These are phyloP conservation scores for Penicillium taxi DNA, from an alignment of 495 filamentous ascomycete species.

Conservation along the genomic window DNA sequence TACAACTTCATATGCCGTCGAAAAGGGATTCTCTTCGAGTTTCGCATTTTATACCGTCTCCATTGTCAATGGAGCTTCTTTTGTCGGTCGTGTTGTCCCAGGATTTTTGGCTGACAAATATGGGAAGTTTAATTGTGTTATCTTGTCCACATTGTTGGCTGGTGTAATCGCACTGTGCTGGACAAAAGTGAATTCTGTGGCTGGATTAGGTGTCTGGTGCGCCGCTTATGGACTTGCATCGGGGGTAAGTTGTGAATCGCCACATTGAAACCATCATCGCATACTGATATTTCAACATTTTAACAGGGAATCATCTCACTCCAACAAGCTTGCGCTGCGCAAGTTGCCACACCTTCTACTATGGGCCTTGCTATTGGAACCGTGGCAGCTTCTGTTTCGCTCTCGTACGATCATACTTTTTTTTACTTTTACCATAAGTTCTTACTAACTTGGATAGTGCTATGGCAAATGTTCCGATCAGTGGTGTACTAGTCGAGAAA, in stretches of 20 bases:
- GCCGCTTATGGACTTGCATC: conserved; percentile 35
- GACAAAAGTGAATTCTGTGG: conserved; percentile 28
- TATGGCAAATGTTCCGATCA: conserved; percentile 31
- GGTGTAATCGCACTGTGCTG: conserved; percentile 41
- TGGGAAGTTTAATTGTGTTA: conserved; percentile 62
- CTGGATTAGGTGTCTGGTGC: conserved; percentile 28
- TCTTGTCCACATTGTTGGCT: conserved; percentile 48
- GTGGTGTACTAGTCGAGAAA: conserved; percentile 23
- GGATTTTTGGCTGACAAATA: conserved; percentile 60
- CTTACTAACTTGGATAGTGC: conserved; percentile 15
- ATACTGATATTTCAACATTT: conserved; percentile 1
- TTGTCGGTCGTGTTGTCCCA: conserved; percentile 33
- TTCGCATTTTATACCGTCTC: conserved; percentile 38
- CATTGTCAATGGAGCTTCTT: conserved; percentile 41
- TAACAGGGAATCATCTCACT: conserved; percentile 33
- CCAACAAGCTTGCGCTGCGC: conserved; percentile 35
- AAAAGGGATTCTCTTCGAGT: conserved; percentile 26
- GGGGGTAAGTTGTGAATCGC: conserved; percentile 22
- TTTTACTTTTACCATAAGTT: not conserved
- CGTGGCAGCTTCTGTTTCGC: conserved; percentile 25
- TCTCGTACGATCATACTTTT: conserved; percentile 20
- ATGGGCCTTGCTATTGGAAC: conserved; percentile 27
- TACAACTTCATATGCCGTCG: conserved; percentile 28
- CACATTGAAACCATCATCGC: not conserved
- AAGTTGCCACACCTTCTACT: conserved; percentile 24